phyloP scores from a whole-genome alignment of 768 basidiomycete species.

The Calocera cornea region DNA sequence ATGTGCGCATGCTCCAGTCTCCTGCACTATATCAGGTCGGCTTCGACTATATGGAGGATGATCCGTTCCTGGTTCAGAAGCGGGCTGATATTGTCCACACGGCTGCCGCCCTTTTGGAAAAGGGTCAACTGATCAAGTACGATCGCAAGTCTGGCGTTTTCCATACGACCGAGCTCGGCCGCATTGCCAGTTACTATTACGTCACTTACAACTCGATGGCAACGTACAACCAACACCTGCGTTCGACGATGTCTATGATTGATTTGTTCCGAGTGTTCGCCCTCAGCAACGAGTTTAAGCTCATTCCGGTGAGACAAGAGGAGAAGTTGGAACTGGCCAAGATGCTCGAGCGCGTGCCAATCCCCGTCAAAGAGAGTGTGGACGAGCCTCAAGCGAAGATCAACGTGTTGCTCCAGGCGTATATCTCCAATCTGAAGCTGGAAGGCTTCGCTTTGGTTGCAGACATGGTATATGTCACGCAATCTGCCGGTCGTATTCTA shows the following conservation, averaged over 20 bases:
- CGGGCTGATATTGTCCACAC: slow-evolving; percentile 88
- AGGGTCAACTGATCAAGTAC: slow-evolving; percentile 88
- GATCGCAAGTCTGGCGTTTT: slow-evolving; percentile 78
- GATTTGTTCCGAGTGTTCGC: slow-evolving; percentile 95
- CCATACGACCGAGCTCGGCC: slow-evolving; percentile 83
- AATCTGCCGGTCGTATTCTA: slow-evolving; percentile 90
- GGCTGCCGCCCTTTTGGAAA: slow-evolving; percentile 85
- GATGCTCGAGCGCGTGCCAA: slow-evolving; percentile 84
- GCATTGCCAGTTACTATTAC: slow-evolving; percentile 92
- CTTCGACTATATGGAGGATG: slow-evolving; percentile 82
- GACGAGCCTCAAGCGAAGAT: slow-evolving; percentile 96
- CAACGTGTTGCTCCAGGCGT: slow-evolving; percentile 89
- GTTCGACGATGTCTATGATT: slow-evolving; percentile 70
- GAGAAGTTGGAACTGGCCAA: slow-evolving; percentile 86
- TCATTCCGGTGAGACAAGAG: slow-evolving; percentile 49
- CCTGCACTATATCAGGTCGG: slow-evolving; percentile 80
- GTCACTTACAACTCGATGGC: slow-evolving; percentile 93
- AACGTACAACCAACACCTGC: slow-evolving; percentile 86
- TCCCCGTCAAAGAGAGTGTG: slow-evolving; percentile 91
- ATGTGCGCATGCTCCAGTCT: slow-evolving; percentile 79
- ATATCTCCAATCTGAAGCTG: slow-evolving; percentile 85
- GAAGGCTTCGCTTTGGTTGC: slow-evolving; percentile 79
- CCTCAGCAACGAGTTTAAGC: slow-evolving; percentile 87
- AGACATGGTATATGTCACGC: slow-evolving; percentile 93
- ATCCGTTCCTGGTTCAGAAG: slow-evolving; percentile 72